Evolutionary conservation across 2,329 filamentous ascomycete genomes (phyloP).

Genomic region (Aspergillus fumigatiaffinis): DNA sequence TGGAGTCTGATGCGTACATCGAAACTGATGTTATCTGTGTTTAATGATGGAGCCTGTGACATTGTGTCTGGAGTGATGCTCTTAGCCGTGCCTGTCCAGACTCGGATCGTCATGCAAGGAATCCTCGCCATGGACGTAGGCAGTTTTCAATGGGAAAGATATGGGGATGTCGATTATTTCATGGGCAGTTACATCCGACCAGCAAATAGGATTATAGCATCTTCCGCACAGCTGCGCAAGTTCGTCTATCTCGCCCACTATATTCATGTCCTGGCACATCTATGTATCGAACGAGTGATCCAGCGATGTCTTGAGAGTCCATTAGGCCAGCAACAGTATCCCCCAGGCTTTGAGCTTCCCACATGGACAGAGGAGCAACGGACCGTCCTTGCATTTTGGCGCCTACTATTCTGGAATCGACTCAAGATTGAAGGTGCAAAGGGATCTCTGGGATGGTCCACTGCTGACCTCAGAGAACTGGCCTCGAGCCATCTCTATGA

Average conservation of each 20-base stretch:
- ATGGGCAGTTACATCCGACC: background rate
- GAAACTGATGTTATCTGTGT: background rate
- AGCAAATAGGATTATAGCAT: background rate
- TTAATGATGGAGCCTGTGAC: background rate
- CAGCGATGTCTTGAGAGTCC: background rate
- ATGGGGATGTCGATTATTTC: background rate
- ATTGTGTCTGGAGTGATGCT: background rate
- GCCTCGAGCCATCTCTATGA: background rate
- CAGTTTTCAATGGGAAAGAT: background rate
- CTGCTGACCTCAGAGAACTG: background rate
- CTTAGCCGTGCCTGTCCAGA: background rate
- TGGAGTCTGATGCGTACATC: background rate
- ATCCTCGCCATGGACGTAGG: background rate
- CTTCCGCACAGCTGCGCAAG: background rate
- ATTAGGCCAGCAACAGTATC: background rate
- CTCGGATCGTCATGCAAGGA: background rate
- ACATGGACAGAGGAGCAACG: conserved; percentile 4
- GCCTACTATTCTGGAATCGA: background rate
- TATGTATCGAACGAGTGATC: background rate
- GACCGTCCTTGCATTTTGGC: background rate
- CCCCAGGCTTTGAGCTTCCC: background rate
- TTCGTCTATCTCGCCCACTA: background rate
- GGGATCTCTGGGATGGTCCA: background rate
- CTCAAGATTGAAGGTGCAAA: background rate
- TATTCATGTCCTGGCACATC: background rate